These are phyloP conservation scores for Musa beccarii DNA, from an alignment of 176 grass and related monocot species.

Conservation along the genomic window DNA sequence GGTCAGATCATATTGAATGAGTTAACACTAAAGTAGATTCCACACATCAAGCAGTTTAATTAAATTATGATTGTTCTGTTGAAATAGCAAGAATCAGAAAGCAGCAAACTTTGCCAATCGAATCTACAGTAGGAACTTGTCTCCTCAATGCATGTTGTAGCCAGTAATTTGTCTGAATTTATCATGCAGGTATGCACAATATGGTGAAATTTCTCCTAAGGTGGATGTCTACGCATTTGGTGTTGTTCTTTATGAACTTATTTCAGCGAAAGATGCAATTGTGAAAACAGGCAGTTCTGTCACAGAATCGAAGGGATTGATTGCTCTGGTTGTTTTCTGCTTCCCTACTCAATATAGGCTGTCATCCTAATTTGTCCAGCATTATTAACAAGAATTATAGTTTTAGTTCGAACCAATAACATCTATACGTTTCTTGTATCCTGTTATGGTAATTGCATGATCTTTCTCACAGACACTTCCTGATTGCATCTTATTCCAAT, in stretches of 20 bases:
- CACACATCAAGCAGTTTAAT: too few species aligned
- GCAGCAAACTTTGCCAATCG: background rate
- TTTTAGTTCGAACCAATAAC: background rate
- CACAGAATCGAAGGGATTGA: constrained; percentile 20
- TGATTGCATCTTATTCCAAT: background rate
- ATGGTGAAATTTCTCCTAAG: constrained; percentile 25
- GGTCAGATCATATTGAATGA: too few species aligned
- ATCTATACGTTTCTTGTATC: background rate
- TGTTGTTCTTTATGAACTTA: constrained; percentile 30
- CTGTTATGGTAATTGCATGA: background rate
- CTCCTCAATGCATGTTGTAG: background rate
- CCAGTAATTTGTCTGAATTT: background rate
- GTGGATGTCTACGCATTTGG: constrained; percentile 31
- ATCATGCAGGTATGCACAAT: constrained; percentile 20
- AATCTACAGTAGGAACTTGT: background rate
- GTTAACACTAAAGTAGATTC: too few species aligned
- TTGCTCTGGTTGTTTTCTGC: constrained; percentile 19
- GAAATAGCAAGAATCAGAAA: too few species aligned
- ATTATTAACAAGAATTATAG: background rate
- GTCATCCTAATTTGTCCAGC: background rate
- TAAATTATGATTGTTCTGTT: too few species aligned
- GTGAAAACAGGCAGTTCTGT: background rate
- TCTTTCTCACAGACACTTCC: background rate
- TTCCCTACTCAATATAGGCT: background rate
- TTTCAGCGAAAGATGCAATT: constrained; percentile 25